These are phyloP conservation scores for Fusarium ramigenum DNA, from an alignment of 2,329 filamentous ascomycete genomes.

Conservation along the genomic window DNA sequence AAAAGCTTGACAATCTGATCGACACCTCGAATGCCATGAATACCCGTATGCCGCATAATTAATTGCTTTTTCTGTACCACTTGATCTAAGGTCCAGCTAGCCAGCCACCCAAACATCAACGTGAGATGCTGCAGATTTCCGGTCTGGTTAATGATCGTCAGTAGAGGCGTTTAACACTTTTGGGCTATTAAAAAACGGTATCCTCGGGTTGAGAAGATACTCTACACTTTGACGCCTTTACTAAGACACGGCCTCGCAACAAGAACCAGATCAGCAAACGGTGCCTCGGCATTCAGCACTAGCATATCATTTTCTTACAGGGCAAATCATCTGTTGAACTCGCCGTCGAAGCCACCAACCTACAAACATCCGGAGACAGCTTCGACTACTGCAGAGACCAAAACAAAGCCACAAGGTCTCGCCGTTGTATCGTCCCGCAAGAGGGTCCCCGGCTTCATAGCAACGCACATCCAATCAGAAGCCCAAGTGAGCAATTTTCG, in stretches of 20 bases:
- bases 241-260: neutral
- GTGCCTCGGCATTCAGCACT: neutral
- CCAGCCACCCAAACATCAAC: neutral
- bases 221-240: constrained; percentile 10
- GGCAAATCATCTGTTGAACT: neutral
- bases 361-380: neutral
- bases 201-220: neutral
- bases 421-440: constrained; percentile 10
- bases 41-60: neutral
- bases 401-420: constrained; percentile 26
- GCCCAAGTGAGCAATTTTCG: neutral
- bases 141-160: constrained; percentile 9
- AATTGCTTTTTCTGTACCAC: constrained; percentile 17
- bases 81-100: constrained; percentile 5
- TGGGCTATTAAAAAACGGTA: neutral
- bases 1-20: neutral
- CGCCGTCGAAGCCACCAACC: constrained; percentile 8
- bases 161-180: constrained; percentile 13
- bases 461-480: neutral
- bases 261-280: neutral
- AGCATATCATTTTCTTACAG: neutral
- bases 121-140: constrained; percentile 10
- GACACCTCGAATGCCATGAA: neutral
- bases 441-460: neutral
- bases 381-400: constrained; percentile 10